These are phyloP conservation scores for Lentinula lateritia DNA, from an alignment of 768 basidiomycete genomes.

Conservation along the genomic window DNA sequence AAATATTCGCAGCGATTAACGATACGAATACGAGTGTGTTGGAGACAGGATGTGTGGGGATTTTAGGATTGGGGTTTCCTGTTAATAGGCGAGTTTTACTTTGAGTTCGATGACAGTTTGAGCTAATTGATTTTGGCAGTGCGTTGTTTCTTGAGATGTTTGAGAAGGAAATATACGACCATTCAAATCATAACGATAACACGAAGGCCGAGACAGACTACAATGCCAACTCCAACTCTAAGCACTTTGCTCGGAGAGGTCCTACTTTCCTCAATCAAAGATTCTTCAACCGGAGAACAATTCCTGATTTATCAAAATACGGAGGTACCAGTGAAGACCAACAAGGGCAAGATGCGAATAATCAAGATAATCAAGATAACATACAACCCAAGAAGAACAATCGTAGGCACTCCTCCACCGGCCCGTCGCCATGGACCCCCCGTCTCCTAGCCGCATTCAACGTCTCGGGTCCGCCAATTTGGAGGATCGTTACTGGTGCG, in stretches of 20 bases:
- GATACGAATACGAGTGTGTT: slow-evolving; percentile 61
- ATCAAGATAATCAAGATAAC: neutral
- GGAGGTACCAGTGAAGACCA: neutral
- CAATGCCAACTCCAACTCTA: neutral
- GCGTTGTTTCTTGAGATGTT: neutral
- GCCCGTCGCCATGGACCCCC: slow-evolving; percentile 12
- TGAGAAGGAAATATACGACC: neutral
- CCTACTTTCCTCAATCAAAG: no score
- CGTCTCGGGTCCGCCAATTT: slow-evolving; percentile 35
- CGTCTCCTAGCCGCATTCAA: slow-evolving; percentile 36
- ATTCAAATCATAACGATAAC: neutral
- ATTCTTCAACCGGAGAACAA: slow-evolving; percentile 16
- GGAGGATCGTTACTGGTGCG: neutral
- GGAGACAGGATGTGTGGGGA: slow-evolving; percentile 54
- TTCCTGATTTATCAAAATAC: slow-evolving; percentile 22
- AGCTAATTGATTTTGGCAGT: neutral
- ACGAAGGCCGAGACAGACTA: no score
- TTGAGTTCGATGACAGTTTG: neutral
- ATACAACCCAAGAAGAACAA: neutral
- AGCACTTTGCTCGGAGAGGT: neutral
- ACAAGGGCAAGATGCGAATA: neutral
- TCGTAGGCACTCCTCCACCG: neutral
- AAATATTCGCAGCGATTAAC: slow-evolving; percentile 64
- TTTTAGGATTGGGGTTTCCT: slow-evolving; percentile 74
- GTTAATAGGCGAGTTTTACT: slow-evolving; percentile 47